Conservation (phyloP, 805 yeast species). For the Kazachstania viticola region DNA sequence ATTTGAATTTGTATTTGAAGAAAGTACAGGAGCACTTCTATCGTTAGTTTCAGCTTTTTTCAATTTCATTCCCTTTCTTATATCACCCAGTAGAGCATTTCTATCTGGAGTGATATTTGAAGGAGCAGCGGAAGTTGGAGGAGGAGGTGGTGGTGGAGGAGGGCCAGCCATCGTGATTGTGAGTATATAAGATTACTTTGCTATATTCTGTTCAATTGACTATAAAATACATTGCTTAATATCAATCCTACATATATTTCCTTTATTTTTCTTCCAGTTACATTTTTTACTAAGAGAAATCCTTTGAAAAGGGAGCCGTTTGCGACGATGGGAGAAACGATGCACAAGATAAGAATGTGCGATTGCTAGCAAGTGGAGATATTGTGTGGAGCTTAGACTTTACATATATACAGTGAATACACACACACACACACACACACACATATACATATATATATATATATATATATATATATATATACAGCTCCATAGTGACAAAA, state of each 20-base stretch:
- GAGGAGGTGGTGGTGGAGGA: slow-evolving; percentile 52
- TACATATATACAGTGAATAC: no score
- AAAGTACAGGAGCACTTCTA: slow-evolving; percentile 50
- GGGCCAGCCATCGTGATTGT: slow-evolving; percentile 4
- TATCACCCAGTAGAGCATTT: slow-evolving; percentile 65
- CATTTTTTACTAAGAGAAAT: no score
- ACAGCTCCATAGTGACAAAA: no score
- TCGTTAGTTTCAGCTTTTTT: slow-evolving; percentile 56
- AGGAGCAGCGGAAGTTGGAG: slow-evolving; percentile 32
- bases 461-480: no score
- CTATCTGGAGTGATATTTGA: slow-evolving; percentile 29
- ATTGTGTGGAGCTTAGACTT: no score
- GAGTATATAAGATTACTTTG: neutral
- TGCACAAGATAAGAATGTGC: no score
- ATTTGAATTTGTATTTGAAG: slow-evolving; percentile 24
- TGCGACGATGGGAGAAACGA: no score
- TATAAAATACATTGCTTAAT: neutral
- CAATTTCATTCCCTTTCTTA: slow-evolving; percentile 54
- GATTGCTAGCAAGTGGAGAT: no score
- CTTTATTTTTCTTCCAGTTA: neutral
- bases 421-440: no score
- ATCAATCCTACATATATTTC: neutral
- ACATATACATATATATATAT: no score
- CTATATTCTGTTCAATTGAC: no score
- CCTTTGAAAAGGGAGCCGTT: no score